These are phyloP conservation scores for Capronia coronata DNA, from an alignment of 2,329 filamentous ascomycete species.

Conservation along the genomic window DNA sequence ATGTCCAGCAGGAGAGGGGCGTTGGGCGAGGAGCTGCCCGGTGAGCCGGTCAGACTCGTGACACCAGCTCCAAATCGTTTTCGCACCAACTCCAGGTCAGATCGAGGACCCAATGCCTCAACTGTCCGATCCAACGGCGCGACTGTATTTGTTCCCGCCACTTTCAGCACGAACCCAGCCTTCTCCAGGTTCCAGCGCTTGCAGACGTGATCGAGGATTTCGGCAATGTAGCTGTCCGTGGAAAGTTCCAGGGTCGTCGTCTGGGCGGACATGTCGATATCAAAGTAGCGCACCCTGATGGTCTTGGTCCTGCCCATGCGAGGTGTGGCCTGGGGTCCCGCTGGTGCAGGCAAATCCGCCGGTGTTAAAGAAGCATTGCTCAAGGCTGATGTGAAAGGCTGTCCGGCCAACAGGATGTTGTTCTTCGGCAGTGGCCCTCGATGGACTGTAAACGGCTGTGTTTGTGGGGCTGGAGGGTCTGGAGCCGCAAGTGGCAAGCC, in stretches of 20 bases:
- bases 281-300: constrained; percentile 55
- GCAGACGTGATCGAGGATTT: constrained; percentile 58
- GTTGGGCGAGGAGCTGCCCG: constrained; percentile 57
- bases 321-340: constrained; percentile 43
- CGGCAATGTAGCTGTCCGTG: constrained; percentile 62
- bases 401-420: constrained; percentile 39
- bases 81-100: constrained; percentile 56
- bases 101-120: constrained; percentile 55
- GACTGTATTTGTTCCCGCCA: constrained; percentile 56
- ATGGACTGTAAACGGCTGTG: constrained; percentile 11
- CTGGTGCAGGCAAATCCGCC: constrained; percentile 42
- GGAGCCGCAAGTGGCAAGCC: constrained; percentile 28
- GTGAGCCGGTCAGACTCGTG: constrained; percentile 48
- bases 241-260: constrained; percentile 52
- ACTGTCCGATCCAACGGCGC: constrained; percentile 59
- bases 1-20: constrained; percentile 54
- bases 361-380: constrained; percentile 42
- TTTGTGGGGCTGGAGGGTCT: constrained; percentile 16
- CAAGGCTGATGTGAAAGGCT: constrained; percentile 42
- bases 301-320: constrained; percentile 54
- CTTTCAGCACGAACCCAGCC: constrained; percentile 56
- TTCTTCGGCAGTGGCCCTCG: constrained; percentile 28
- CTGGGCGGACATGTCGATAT: constrained; percentile 51
- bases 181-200: constrained; percentile 59
- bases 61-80: constrained; percentile 57